These are phyloP conservation scores for Filobasidium wieringae DNA, from an alignment of 768 basidiomycete species.

Conservation along the genomic window DNA sequence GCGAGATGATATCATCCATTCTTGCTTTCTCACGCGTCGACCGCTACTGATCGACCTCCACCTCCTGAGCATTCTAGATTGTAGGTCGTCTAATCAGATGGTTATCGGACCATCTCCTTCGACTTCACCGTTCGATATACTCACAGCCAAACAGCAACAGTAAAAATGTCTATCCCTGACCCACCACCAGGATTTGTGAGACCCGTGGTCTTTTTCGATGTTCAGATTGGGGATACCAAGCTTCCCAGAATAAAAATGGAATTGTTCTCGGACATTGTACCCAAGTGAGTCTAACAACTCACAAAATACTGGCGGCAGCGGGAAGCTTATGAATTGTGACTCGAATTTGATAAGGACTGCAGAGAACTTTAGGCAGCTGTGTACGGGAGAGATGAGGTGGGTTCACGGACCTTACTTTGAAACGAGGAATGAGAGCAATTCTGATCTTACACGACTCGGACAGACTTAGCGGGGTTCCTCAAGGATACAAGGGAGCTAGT, in stretches of 20 bases:
- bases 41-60: not conserved
- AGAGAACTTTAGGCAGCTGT: conserved; percentile 94
- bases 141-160: too few relatives aligned
- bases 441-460: not conserved
- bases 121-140: not conserved
- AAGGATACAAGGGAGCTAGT: conserved; percentile 81
- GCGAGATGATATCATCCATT: not conserved
- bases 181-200: conserved; percentile 41
- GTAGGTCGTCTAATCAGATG: too few relatives aligned
- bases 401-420: conserved; percentile 12
- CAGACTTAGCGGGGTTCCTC: conserved; percentile 56
- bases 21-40: not conserved
- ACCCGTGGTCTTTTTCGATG: conserved; percentile 93
- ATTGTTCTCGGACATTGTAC: conserved; percentile 86
- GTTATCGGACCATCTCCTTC: too few relatives aligned
- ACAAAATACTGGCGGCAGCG: not conserved
- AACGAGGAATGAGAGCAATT: not conserved
- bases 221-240: conserved; percentile 90
- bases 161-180: too few relatives aligned
- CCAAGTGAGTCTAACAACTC: conserved; percentile 55
- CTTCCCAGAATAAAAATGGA: conserved; percentile 96
- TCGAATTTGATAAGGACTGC: conserved; percentile 56
- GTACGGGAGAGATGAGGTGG: conserved; percentile 91
- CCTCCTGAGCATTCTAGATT: too few relatives aligned
- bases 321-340: too few relatives aligned